Base-by-base conservation (phyloP, 2,329 filamentous ascomycete genomes). In the Salinomyces thailandicus region DNA sequence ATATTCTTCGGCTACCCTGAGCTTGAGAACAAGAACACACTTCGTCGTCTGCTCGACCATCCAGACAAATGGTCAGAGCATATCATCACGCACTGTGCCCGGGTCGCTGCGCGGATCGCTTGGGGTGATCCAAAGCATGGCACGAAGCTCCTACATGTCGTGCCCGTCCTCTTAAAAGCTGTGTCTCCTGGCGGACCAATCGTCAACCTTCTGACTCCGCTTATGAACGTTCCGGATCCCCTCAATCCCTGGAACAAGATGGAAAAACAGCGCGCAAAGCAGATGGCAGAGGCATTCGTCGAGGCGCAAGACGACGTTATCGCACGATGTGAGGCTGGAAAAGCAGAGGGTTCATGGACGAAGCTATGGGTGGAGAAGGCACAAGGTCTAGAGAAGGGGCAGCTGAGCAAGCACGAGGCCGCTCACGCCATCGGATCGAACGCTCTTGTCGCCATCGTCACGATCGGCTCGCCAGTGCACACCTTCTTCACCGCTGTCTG, bases 71-170 rank as follows among this genome's bases (percentile, higher is more conserved):
- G 54, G 54, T 57, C 53, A 6, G 53, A 58, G 43, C 48, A 53
- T 26, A 47, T 58, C 33, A 50, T 57, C 34, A 47, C 50, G 14
- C 53, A 58, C 42, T 55, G 52, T 41, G 52, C 54, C 15, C 49
- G 54, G 13, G 52, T 49, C 3, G 51, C 53, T 33, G 53, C 50
- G 35, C 43, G 49, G 20, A 47, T 55, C n/a, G 54, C 54, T 6
- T 58, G 54, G 54, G 54, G 50, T 15, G 50, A 58, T 38, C 49
- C 53, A 16, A 39, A 50, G 30, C 52, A 57, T 41, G 54, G 54
- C 37, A 54, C 43, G 39, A 58, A 58, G 43, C 44, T 58, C 7
- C 41, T 58, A 26, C 51, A 43, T n/a, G 50, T 58, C 39, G 53
- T 58, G 16, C 54, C 53, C 1, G 43, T 46, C 8, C 49, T 58